A percentile compares a stretch with the other conserved stretches of the same genome.
These are phyloP conservation scores for Gastrolobium villosum DNA, from an alignment of 306 rosid species.

Conservation along the genomic window DNA sequence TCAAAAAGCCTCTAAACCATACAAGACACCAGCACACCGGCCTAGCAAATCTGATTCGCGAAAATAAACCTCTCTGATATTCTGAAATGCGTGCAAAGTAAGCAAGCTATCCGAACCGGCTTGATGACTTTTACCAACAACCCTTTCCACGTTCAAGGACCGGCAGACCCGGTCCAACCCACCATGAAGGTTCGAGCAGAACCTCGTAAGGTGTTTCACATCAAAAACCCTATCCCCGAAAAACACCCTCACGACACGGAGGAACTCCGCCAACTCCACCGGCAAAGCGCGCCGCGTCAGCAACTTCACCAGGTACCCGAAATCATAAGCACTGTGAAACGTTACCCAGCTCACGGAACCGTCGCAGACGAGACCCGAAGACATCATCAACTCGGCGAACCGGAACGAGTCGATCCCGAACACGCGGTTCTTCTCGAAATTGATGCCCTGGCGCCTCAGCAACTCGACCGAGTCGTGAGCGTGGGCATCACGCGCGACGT, in stretches of 20 bases:
- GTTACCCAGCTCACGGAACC: conserved; percentile 44
- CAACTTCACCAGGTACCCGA: conserved; percentile 41
- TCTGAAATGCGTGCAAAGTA: conserved; percentile 44
- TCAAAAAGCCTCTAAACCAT: conserved; percentile 44
- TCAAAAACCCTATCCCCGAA: conserved; percentile 42
- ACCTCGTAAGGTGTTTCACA: conserved; percentile 45
- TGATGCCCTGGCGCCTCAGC: conserved; percentile 39
- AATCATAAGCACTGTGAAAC: conserved; percentile 44
- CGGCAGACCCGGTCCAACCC: conserved; percentile 45
- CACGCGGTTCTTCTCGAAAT: conserved; percentile 46
- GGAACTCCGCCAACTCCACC: conserved; percentile 30
- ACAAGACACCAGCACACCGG: conserved; percentile 44
- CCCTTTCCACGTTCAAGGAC: conserved; percentile 42
- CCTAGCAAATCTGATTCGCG: conserved; percentile 26
- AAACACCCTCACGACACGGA: conserved; percentile 17
- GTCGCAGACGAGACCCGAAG: conserved; percentile 43
- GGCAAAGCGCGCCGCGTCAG: conserved; percentile 33
- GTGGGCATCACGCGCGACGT: conserved; percentile 24
- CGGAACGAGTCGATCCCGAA: conserved; percentile 35
- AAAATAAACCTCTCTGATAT: conserved; percentile 38
- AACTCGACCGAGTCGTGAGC: conserved; percentile 42
- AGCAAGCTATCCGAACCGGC: conserved; percentile 48
- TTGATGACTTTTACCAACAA: conserved; percentile 44
- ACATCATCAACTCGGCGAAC: conserved; percentile 50
- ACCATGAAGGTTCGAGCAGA: conserved; percentile 36